phyloP scores from a whole-genome alignment of 2,329 filamentous ascomycete species.

The Aspergillus fructus region DNA sequence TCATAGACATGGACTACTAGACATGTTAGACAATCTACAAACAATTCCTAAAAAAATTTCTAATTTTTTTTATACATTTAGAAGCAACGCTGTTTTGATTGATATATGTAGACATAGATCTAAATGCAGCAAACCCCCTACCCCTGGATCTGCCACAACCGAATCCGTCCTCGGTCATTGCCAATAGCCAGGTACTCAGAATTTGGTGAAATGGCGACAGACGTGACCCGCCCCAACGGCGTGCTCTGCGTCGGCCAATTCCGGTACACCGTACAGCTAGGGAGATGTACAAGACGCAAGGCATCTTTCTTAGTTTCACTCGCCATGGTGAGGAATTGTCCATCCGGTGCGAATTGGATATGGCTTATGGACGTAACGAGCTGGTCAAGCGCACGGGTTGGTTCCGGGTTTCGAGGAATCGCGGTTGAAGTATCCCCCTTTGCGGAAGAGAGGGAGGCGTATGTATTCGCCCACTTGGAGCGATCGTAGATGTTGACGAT shows the following conservation, averaged over 20 bases:
- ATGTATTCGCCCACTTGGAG: constrained; percentile 55
- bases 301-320: constrained; percentile 88
- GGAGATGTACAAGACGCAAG: constrained; percentile 76
- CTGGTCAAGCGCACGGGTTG: constrained; percentile 74
- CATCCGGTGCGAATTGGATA: constrained; percentile 80
- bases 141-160: constrained; percentile 82
- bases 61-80: neutral
- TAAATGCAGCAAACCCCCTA: constrained; percentile 38
- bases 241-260: constrained; percentile 96
- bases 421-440: constrained; percentile 32
- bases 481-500: constrained; percentile 95
- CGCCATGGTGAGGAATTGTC: constrained; percentile 83
- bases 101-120: neutral
- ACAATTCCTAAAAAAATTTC: neutral
- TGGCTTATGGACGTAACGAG: constrained; percentile 81
- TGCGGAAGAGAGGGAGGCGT: constrained; percentile 29
- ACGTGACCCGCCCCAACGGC: constrained; percentile 78
- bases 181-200: constrained; percentile 77
- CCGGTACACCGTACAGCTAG: constrained; percentile 87
- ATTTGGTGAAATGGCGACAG: constrained; percentile 65
- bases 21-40: neutral
- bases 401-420: constrained; percentile 68
- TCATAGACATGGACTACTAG: constrained; percentile 2
- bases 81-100: neutral
- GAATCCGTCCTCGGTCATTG: constrained; percentile 84